phyloP scores from a whole-genome alignment of 306 rosid species.

The Pterocarpus santalinus region DNA sequence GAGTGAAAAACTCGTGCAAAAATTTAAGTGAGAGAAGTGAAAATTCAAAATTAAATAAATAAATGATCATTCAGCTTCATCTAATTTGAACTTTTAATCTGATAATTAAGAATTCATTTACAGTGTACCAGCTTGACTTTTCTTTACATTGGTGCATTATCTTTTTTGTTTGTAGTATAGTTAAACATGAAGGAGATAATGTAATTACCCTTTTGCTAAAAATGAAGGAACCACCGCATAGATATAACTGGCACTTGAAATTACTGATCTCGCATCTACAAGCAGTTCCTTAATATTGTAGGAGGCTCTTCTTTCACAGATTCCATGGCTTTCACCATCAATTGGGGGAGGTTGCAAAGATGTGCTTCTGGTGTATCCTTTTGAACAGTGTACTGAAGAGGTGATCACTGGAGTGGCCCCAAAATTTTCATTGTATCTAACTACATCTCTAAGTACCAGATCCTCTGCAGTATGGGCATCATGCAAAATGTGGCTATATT shows the following conservation, averaged over 20 bases:
- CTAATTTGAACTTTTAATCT: constrained; percentile 12
- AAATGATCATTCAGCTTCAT: not conserved
- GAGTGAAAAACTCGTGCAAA: not conserved
- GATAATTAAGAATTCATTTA: not conserved
- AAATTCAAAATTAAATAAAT: not conserved
- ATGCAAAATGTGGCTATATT: constrained; percentile 41
- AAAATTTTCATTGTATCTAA: constrained; percentile 43
- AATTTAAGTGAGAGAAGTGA: constrained; percentile 15
- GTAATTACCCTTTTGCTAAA: constrained; percentile 42
- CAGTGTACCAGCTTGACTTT: not conserved
- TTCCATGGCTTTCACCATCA: constrained; percentile 44
- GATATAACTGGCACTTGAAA: constrained; percentile 32
- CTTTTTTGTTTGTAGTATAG: not conserved
- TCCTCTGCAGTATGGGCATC: constrained; percentile 68
- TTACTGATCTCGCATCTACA: constrained; percentile 37
- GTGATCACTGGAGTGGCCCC: constrained; percentile 36
- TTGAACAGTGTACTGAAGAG: constrained; percentile 50
- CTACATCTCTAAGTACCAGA: constrained; percentile 66
- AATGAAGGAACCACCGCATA: constrained; percentile 33
- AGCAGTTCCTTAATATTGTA: constrained; percentile 35
- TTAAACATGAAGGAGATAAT: constrained; percentile 14
- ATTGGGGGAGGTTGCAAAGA: constrained; percentile 45
- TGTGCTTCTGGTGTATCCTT: constrained; percentile 37
- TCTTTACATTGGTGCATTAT: not conserved
- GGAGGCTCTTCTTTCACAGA: constrained; percentile 48